A percentile compares a stretch with the other conserved stretches of the same genome.
These are phyloP conservation scores for Cyberlindnera samutprakarnensis DNA, from an alignment of 805 yeast species.

Conservation along the genomic window DNA sequence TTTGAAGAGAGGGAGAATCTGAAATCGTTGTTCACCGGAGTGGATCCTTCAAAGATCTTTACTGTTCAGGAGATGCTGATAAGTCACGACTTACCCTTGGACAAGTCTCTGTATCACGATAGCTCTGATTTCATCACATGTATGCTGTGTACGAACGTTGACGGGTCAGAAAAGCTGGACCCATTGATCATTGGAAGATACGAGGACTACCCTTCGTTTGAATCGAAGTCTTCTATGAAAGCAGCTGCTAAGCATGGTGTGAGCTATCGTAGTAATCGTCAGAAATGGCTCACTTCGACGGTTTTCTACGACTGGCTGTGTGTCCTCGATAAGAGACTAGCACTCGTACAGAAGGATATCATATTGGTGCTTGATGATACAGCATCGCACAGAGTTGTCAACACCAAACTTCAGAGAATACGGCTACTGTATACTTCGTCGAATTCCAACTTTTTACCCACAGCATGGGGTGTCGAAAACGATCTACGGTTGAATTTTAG, in stretches of 20 bases:
- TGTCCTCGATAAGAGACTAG: constrained; percentile 51
- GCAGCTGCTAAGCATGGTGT: constrained; percentile 44
- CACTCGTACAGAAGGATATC: constrained; percentile 40
- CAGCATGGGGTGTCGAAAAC: constrained; percentile 56
- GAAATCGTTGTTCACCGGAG: constrained; percentile 36
- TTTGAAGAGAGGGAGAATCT: constrained; percentile 48
- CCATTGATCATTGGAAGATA: constrained; percentile 56
- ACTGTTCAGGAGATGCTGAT: constrained; percentile 55
- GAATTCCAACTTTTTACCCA: constrained; percentile 41
- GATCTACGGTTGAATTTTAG: constrained; percentile 55
- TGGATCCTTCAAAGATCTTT: constrained; percentile 45
- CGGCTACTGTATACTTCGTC: constrained; percentile 32
- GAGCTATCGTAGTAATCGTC: constrained; percentile 50
- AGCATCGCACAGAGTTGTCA: constrained; percentile 52
- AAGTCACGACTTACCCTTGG: constrained; percentile 53
- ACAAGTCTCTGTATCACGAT: constrained; percentile 42
- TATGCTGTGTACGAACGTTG: constrained; percentile 55
- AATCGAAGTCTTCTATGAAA: constrained; percentile 32
- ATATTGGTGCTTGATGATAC: constrained; percentile 53
- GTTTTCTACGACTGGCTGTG: constrained; percentile 56
- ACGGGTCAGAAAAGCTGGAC: constrained; percentile 54
- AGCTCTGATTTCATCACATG: constrained; percentile 40
- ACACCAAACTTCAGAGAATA: constrained; percentile 38
- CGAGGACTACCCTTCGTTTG: constrained; percentile 37
- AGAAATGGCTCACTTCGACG: constrained; percentile 57